These are phyloP conservation scores for Fusarium fracticaudum DNA, from an alignment of 2,329 filamentous ascomycete genomes.

Conservation along the genomic window DNA sequence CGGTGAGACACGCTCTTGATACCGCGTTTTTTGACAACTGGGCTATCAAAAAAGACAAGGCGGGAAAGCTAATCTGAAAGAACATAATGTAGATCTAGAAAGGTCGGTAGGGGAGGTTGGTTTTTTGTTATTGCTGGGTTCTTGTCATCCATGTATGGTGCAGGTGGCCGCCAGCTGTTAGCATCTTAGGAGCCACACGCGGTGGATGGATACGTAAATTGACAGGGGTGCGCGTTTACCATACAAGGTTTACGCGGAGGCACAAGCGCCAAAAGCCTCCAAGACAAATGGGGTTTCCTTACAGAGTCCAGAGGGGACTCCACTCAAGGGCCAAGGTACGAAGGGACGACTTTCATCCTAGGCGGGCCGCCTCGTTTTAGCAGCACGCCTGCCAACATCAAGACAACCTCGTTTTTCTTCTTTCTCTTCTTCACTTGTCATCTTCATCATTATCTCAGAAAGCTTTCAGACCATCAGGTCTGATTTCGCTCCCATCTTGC, in stretches of 20 bases:
- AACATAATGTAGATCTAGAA: conserved; percentile 14
- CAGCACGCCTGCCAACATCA: conserved; percentile 34
- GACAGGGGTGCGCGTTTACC: conserved; percentile 40
- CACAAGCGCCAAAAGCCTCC: conserved; percentile 24
- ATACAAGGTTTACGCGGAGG: conserved; percentile 46
- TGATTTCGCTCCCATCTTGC: background rate
- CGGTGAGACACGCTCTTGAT: conserved; percentile 15
- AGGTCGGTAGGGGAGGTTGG: conserved; percentile 28
- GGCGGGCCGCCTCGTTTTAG: conserved; percentile 43
- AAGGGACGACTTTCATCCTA: conserved; percentile 34
- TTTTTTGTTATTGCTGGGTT: conserved; percentile 21
- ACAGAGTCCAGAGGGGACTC: conserved; percentile 32
- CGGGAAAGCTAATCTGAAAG: conserved; percentile 22
- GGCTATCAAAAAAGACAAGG: conserved; percentile 24
- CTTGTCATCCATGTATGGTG: background rate
- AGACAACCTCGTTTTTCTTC: conserved; percentile 32
- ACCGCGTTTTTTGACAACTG: conserved; percentile 13
- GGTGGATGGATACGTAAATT: conserved; percentile 12
- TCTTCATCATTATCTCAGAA: conserved; percentile 8
- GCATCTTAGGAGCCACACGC: conserved; percentile 14
- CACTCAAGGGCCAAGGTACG: background rate
- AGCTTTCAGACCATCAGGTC: background rate
- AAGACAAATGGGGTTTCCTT: conserved; percentile 26
- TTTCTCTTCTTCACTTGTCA: conserved; percentile 15
- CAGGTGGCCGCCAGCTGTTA: conserved; percentile 15